Conservation (phyloP, 768 basidiomycete species). For the Naganishia vishniacii region DNA sequence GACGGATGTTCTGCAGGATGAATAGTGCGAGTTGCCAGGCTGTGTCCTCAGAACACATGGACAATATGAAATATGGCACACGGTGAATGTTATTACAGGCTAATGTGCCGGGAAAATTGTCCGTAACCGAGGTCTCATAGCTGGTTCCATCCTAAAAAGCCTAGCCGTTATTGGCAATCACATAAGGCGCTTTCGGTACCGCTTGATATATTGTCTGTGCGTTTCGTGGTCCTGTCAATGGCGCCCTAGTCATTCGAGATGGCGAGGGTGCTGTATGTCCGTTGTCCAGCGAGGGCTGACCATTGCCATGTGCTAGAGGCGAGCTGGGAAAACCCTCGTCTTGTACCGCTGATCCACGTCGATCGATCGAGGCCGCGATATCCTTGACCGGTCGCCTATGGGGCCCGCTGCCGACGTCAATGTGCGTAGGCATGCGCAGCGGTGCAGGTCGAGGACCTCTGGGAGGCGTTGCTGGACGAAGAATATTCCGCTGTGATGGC, state of each 20-base stretch:
- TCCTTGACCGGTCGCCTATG: slow-evolving; percentile 23
- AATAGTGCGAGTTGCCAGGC: too few species aligned
- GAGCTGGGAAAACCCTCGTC: neutral
- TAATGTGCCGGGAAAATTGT: neutral
- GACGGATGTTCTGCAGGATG: slow-evolving; percentile 7
- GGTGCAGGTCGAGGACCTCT: slow-evolving; percentile 20
- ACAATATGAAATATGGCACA: neutral
- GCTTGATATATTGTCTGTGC: slow-evolving; percentile 6
- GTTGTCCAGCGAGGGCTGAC: too few species aligned
- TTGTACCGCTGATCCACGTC: slow-evolving; percentile 3
- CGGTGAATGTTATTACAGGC: neutral
- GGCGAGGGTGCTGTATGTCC: neutral
- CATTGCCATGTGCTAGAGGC: neutral
- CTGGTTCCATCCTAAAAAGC: too few species aligned
- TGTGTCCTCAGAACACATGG: too few species aligned
- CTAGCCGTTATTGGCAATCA: neutral
- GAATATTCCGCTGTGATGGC: neutral
- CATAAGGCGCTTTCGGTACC: neutral
- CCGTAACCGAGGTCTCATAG: neutral
- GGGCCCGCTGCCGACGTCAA: slow-evolving; percentile 4
- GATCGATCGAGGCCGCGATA: slow-evolving; percentile 28
- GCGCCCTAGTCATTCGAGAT: neutral
- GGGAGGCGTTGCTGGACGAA: slow-evolving; percentile 12
- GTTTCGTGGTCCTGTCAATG: neutral
- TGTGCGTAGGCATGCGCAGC: slow-evolving; percentile 14